Base-by-base conservation (phyloP, 331 rosid genomes). In the Cucumis variabilis region DNA sequence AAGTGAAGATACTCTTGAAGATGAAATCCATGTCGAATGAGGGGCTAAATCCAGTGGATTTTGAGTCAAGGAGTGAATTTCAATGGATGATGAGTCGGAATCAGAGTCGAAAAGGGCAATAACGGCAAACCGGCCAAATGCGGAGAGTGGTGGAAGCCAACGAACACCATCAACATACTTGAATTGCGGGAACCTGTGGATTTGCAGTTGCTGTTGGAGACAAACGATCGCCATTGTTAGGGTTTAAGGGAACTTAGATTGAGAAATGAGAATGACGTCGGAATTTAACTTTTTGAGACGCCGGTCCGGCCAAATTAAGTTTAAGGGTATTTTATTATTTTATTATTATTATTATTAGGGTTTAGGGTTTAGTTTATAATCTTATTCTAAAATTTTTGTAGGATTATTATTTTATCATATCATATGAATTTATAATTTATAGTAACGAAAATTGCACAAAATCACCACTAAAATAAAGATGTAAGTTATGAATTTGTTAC, bases 151-250 rank as follows among this genome's bases (percentile, higher is more conserved):
- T 3, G 99, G 96, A n/a, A 95, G 94, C 99, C 99, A 97, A 4
- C 98, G 96, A 65, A 94, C 98, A 1, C 95, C 91, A 87, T 95
- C 96, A 7, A 97, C 62, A 91, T 97, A 95, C 89, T 95, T 90
- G 86, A 91, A 60, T 79, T 92, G 98, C 1, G 96, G 96, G 62
- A 95, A 81, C 58, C 94, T 88, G 70, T 93, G 91, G 90, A 94
- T 84, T 89, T 87, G 88, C 58, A 90, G 90, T 65, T 89, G 89
- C 16, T 94, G 90, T 13, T 92, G 82, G 62, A 17, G 84, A n/a
- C 83, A 72, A 9, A 92, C n/a, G 86, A 74, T 83, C 44, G 94
- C 92, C 96, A 96, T 94, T 67, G 89, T 88, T 86, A 77, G 92
- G 88, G 91, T 85, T 89, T 90, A 65, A 72, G 46, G 76, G 78